A percentile compares a stretch with the other conserved stretches of the same genome.
phyloP scores from a whole-genome alignment of 202 grass and related monocot species.

The Tripidium arundinaceum region DNA sequence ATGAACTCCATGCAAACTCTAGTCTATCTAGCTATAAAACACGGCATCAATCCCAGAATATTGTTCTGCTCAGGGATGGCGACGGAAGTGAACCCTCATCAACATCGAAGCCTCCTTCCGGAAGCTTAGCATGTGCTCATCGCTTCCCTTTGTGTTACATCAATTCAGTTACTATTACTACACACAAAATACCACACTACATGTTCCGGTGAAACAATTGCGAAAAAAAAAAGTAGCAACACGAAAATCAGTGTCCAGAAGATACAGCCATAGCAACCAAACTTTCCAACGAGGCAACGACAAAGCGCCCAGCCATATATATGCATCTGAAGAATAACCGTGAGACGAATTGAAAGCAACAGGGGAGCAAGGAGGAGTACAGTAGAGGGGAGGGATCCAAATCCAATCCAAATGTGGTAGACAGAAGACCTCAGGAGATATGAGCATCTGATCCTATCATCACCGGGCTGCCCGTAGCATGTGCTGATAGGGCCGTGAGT shows the following conservation, averaged over 20 bases:
- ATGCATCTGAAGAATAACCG: neutral
- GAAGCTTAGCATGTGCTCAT: neutral
- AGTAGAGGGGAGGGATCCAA: neutral
- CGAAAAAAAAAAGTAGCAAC: neutral
- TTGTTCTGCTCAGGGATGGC: conserved; percentile 26
- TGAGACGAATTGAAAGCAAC: conserved; percentile 21
- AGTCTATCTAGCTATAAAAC: conserved; percentile 6
- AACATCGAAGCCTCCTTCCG: neutral
- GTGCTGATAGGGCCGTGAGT: conserved; percentile 41
- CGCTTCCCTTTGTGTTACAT: neutral
- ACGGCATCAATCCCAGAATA: conserved; percentile 17
- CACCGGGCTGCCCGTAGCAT: conserved; percentile 18
- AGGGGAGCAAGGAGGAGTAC: neutral
- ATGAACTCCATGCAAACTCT: neutral
- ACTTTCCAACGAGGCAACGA: neutral
- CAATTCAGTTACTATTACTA: neutral
- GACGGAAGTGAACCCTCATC: conserved; percentile 13
- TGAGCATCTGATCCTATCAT: conserved; percentile 27
- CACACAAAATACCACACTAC: neutral
- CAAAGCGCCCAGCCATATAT: no score
- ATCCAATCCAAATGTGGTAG: conserved; percentile 1
- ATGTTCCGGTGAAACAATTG: neutral
- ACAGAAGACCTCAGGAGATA: conserved; percentile 11
- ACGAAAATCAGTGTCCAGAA: neutral
- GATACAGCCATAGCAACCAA: neutral